A percentile compares a stretch with the other conserved stretches of the same genome.
Conservation (phyloP, 2,329 filamentous ascomycete species). For the Scytalidium sp. region DNA sequence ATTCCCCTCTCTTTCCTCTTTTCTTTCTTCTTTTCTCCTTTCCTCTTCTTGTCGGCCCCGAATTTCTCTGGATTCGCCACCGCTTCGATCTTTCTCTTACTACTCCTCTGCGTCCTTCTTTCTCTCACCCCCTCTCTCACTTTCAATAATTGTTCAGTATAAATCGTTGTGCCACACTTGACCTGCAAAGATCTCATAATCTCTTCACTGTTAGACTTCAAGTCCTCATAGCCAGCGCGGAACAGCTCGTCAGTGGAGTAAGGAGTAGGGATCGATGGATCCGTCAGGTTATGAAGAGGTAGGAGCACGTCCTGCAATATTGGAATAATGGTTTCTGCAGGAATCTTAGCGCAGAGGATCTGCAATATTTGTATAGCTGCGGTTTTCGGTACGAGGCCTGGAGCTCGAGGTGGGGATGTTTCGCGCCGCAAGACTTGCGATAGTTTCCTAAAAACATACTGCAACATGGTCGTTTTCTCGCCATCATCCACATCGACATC, state of each 20-base stretch:
- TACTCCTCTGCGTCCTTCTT: conserved; percentile 69
- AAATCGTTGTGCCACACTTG: conserved; percentile 77
- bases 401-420: conserved; percentile 56
- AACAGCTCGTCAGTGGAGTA: conserved; percentile 70
- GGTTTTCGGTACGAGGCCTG: conserved; percentile 69
- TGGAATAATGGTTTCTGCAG: conserved; percentile 52
- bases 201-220: conserved; percentile 72
- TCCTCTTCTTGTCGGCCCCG: conserved; percentile 76
- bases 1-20: conserved; percentile 74
- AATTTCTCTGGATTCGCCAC: conserved; percentile 78
- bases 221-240: conserved; percentile 63
- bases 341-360: conserved; percentile 62
- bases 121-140: conserved; percentile 72
- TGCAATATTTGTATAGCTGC: conserved; percentile 73
- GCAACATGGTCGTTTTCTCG: conserved; percentile 49
- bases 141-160: conserved; percentile 68
- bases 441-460: conserved; percentile 76
- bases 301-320: conserved; percentile 64
- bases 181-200: conserved; percentile 80
- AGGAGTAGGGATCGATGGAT: conserved; percentile 69
- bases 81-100: conserved; percentile 87
- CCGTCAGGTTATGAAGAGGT: conserved; percentile 79
- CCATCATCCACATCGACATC: conserved; percentile 42
- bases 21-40: conserved; percentile 79
- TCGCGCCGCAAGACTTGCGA: conserved; percentile 78